Percentiles rank a stretch among this genome's conserved stretches.
These are phyloP conservation scores for Cudoniella acicularis DNA, from an alignment of 495 filamentous ascomycete species.

Conservation along the genomic window DNA sequence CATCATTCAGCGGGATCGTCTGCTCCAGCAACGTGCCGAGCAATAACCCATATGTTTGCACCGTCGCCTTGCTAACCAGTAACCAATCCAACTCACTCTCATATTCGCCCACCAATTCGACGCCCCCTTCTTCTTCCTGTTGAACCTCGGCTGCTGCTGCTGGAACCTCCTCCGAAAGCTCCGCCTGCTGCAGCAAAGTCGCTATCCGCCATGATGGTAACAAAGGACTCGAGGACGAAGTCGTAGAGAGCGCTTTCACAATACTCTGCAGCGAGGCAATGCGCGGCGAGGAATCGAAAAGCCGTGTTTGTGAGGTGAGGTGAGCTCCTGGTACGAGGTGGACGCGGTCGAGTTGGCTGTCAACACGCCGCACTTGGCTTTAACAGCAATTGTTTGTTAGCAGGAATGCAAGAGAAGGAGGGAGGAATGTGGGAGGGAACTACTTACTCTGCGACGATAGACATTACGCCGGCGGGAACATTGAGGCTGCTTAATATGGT, in stretches of 20 bases:
- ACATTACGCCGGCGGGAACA: slow-evolving; percentile 43
- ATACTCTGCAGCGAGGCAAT: slow-evolving; percentile 55
- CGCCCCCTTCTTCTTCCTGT: slow-evolving; percentile 20
- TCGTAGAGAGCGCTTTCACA: slow-evolving; percentile 64
- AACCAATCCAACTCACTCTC: slow-evolving; percentile 84
- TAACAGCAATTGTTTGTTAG: slow-evolving; percentile 26
- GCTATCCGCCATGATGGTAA: slow-evolving; percentile 51
- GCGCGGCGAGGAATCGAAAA: slow-evolving; percentile 30
- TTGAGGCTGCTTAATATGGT: background rate
- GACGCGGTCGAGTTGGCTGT: slow-evolving; percentile 75
- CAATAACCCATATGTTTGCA: slow-evolving; percentile 76
- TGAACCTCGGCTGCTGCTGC: no score
- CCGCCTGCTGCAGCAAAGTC: slow-evolving; percentile 56
- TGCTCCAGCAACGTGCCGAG: slow-evolving; percentile 71
- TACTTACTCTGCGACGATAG: slow-evolving; percentile 65
- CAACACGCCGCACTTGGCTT: slow-evolving; percentile 78
- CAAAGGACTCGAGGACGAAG: slow-evolving; percentile 51
- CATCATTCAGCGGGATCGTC: slow-evolving; percentile 73
- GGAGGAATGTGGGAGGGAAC: slow-evolving; percentile 15
- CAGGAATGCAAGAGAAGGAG: background rate
- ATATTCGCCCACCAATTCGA: slow-evolving; percentile 43
- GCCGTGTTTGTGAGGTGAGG: slow-evolving; percentile 21
- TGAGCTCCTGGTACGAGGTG: slow-evolving; percentile 45
- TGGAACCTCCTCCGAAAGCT: slow-evolving; percentile 30
- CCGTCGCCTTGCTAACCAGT: slow-evolving; percentile 77